phyloP scores from a whole-genome alignment of 495 filamentous ascomycete species.

The Daldinia vernicosa region DNA sequence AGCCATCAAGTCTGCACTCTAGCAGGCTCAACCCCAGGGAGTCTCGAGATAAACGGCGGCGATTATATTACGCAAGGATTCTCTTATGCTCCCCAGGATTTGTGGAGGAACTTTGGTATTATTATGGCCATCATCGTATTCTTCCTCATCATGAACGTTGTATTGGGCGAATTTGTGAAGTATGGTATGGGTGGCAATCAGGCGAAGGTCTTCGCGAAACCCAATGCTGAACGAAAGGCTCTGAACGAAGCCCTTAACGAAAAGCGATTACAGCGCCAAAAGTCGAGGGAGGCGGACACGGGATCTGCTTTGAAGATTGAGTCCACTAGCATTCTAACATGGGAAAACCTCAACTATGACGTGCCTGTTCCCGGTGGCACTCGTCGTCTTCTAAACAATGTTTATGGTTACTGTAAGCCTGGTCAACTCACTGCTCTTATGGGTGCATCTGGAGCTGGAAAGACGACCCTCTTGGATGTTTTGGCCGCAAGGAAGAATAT shows the following conservation, averaged over 20 bases:
- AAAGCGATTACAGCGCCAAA: slow-evolving; percentile 65
- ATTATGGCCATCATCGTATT: slow-evolving; percentile 71
- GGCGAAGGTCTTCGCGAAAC: slow-evolving; percentile 75
- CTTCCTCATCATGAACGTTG: slow-evolving; percentile 73
- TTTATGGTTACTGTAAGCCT: slow-evolving; percentile 82
- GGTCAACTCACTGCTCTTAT: slow-evolving; percentile 83
- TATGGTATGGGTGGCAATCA: slow-evolving; percentile 81
- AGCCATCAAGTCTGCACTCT: slow-evolving; percentile 79
- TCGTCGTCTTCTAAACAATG: slow-evolving; percentile 71
- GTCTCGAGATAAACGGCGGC: slow-evolving; percentile 63
- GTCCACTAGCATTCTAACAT: slow-evolving; percentile 77
- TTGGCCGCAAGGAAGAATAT: slow-evolving; percentile 80
- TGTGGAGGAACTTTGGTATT: slow-evolving; percentile 83
- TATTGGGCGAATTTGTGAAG: slow-evolving; percentile 78
- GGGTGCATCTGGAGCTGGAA: slow-evolving; percentile 88
- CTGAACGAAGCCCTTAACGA: slow-evolving; percentile 71
- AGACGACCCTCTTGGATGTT: slow-evolving; percentile 84
- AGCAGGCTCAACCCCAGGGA: slow-evolving; percentile 71
- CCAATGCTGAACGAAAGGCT: slow-evolving; percentile 72
- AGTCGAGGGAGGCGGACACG: slow-evolving; percentile 56
- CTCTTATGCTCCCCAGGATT: slow-evolving; percentile 65
- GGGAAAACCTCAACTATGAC: slow-evolving; percentile 81
- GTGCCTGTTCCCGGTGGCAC: slow-evolving; percentile 75
- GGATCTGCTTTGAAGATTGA: slow-evolving; percentile 69
- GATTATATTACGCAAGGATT: slow-evolving; percentile 71